A percentile compares a stretch with the other conserved stretches of the same genome.
phyloP scores from a whole-genome alignment of 257 asterid species.

The Thymus mandschuricus region DNA sequence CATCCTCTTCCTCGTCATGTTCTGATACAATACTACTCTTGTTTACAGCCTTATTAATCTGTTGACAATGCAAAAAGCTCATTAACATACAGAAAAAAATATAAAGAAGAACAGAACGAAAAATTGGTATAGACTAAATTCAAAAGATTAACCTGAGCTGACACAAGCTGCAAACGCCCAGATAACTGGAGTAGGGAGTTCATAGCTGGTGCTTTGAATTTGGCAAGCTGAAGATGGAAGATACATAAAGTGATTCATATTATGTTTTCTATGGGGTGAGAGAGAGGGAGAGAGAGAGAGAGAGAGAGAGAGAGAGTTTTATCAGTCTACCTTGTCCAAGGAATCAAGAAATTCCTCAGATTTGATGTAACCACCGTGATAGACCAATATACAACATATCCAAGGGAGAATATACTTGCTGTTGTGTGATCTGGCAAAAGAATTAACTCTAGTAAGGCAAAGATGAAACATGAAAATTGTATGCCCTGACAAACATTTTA shows the following conservation, averaged over 20 bases:
- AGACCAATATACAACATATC: slow-evolving; percentile 71
- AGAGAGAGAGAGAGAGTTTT: background rate
- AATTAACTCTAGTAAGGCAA: slow-evolving; percentile 12
- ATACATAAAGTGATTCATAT: slow-evolving; percentile 1
- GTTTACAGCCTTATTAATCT: slow-evolving; percentile 65
- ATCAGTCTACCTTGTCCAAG: slow-evolving; percentile 66
- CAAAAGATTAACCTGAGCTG: slow-evolving; percentile 65
- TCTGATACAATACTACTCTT: slow-evolving; percentile 33
- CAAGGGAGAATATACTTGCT: slow-evolving; percentile 76
- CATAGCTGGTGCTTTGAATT: slow-evolving; percentile 56
- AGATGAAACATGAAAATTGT: slow-evolving; percentile 13
- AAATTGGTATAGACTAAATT: background rate
- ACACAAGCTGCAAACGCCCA: slow-evolving; percentile 91
- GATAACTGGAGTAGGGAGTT: slow-evolving; percentile 69
- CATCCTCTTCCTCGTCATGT: slow-evolving; percentile 47
- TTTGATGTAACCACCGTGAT: slow-evolving; percentile 61
- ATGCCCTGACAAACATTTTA: background rate
- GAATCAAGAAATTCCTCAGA: slow-evolving; percentile 74
- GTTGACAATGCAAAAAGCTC: slow-evolving; percentile 21
- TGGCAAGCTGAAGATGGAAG: slow-evolving; percentile 59
- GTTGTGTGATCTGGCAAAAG: slow-evolving; percentile 52
- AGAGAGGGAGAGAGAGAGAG: background rate
- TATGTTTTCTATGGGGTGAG: background rate
- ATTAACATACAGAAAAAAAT: background rate
- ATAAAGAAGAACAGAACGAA: background rate